Conservation (phyloP, 2,329 filamentous ascomycete genomes). For the Aspergillus cejpii region DNA sequence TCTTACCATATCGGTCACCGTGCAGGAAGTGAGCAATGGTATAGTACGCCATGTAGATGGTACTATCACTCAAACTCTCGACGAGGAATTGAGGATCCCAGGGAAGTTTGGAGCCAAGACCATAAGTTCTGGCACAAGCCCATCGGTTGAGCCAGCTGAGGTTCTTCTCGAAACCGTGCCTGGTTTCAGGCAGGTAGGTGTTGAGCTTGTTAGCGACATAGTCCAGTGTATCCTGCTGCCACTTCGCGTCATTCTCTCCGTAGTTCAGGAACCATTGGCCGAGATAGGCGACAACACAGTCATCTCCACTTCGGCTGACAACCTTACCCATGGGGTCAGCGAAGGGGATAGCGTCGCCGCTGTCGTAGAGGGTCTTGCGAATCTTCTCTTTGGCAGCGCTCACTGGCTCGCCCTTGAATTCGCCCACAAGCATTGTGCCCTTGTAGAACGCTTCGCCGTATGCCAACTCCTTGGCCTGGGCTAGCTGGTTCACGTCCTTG, state of each 20-base stretch:
- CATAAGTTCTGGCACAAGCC: conserved; percentile 88
- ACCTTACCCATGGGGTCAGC: conserved; percentile 89
- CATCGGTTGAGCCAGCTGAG: conserved; percentile 91
- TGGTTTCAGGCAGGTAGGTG: conserved; percentile 70
- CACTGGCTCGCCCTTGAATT: conserved; percentile 81
- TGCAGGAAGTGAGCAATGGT: conserved; percentile 61
- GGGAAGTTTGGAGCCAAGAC: conserved; percentile 85
- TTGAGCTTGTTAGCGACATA: conserved; percentile 69
- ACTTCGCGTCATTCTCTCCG: conserved; percentile 70
- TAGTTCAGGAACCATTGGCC: conserved; percentile 99
- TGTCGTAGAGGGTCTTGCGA: conserved; percentile 66
- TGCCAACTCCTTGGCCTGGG: conserved; percentile 88
- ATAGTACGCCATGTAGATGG: conserved; percentile 69
- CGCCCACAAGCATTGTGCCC: conserved; percentile 78
- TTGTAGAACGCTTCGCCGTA: conserved; percentile 99
- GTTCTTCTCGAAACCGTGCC: conserved; percentile 74
- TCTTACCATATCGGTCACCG: conserved; percentile 75
- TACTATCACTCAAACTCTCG: conserved; percentile 85
- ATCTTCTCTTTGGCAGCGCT: conserved; percentile 83
- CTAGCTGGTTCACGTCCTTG: conserved; percentile 85
- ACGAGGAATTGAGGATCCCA: conserved; percentile 91
- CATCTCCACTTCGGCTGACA: conserved; percentile 79
- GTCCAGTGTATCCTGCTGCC: conserved; percentile 68
- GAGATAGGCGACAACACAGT: conserved; percentile 85
- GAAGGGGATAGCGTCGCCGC: conserved; percentile 78